Evolutionary conservation across 495 filamentous ascomycete genomes (phyloP), one percentile per base, ranked within the genome.

Genomic region (Trichoderma orchidacearum): DNA sequence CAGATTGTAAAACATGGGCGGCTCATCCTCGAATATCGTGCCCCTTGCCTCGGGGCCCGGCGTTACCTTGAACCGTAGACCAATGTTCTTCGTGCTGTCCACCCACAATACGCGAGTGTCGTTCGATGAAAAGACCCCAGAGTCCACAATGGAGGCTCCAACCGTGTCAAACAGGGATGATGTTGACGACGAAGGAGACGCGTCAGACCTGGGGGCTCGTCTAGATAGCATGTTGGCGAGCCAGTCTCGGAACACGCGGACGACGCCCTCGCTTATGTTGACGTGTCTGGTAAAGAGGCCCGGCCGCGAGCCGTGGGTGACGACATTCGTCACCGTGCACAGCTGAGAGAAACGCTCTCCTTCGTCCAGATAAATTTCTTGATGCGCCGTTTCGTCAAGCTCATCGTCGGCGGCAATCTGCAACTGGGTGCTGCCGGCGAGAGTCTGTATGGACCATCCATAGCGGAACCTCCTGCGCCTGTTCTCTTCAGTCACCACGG

Each of bases 331-430:
- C n/a, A 77, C 65, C 8, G 83, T 76, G 62, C 80, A 84, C 15
- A 90, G 73, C 63, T 91, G 86, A 0, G 83, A 80, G 65, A 90
- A 89, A 28, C 81, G 69, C 67, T 90, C 86, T 61, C 77, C 72
- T 2, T 70, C 75, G 54, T 89, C 87, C 2, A 92, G 70, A 56
- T 72, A 76, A 56, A 92, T 59, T n/a, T 77, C 76, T 21, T 84
- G 78, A 15, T 70, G 77, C 1, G 82, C 75, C 11, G 65, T 50
- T 18, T 76, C 69, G 9, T 62, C 58, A 7, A 62, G 55, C n/a
- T 30, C 29, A 8, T 32, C 51, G 4, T 30, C 28, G n/a, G 28
- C 51, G 8, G 27, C 17, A 30, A 53, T 53, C 51, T 60, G 51
- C 3, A 25, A 65, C 64, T 21, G 63, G 58, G 61, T 61, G 55